Percentiles rank a stretch among this genome's conserved stretches.
Conservation (phyloP, 2,329 filamentous ascomycete species). For the Dothistroma septosporum region DNA sequence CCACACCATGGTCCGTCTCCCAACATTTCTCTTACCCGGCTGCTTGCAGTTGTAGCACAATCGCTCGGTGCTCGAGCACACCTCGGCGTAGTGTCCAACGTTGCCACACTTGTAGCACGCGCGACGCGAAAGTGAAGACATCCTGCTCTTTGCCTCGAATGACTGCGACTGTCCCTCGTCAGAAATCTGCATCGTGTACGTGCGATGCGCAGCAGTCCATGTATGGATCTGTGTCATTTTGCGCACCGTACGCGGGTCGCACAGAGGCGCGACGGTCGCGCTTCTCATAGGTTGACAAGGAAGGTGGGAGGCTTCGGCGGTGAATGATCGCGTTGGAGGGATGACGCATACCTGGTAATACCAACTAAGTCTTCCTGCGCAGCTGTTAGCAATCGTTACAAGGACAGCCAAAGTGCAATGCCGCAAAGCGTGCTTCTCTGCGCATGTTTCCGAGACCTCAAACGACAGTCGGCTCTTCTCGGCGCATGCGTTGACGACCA, state of each 20-base stretch:
- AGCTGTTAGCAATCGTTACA: slow-evolving; percentile 10
- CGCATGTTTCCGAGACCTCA: slow-evolving; percentile 4
- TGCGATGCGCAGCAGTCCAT: slow-evolving; percentile 8
- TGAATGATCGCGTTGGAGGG: slow-evolving; percentile 4
- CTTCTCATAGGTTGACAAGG: slow-evolving; percentile 10
- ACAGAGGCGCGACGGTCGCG: slow-evolving; percentile 6
- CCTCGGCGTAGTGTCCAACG: slow-evolving; percentile 63
- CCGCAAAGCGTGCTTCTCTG: background rate
- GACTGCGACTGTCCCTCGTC: slow-evolving; percentile 16
- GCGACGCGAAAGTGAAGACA: slow-evolving; percentile 52
- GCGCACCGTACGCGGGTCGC: background rate
- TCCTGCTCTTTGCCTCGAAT: slow-evolving; percentile 30
- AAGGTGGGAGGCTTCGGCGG: slow-evolving; percentile 5
- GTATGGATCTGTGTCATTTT: slow-evolving; percentile 5
- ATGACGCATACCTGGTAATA: slow-evolving; percentile 21
- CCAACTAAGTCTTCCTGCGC: slow-evolving; percentile 16
- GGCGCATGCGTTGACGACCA: background rate
- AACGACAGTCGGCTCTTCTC: slow-evolving; percentile 1
- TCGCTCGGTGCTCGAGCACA: slow-evolving; percentile 95
- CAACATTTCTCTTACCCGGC: slow-evolving; percentile 53
- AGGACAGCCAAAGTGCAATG: background rate
- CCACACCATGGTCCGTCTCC: slow-evolving; percentile 32
- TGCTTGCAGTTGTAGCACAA: slow-evolving; percentile 99
- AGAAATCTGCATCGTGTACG: slow-evolving; percentile 12
- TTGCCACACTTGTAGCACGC: slow-evolving; percentile 54